Conservation (phyloP, 2,329 filamentous ascomycete species). For the Epichloe sp. region DNA sequence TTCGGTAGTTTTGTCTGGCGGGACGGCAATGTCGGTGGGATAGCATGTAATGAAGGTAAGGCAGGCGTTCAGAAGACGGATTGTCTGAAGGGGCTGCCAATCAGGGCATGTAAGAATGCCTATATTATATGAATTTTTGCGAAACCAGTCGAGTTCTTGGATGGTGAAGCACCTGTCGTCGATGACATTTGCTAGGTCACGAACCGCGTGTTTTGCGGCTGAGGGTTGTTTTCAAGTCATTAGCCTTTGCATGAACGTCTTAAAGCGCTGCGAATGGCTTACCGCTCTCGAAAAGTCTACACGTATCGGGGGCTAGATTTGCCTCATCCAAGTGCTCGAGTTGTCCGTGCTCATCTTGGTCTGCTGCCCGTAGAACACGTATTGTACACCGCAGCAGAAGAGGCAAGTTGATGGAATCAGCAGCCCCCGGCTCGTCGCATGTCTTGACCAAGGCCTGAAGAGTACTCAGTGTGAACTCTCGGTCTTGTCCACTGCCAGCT, state of each 20-base stretch:
- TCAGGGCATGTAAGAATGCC: conserved; percentile 45
- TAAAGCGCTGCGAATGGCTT: conserved; percentile 4
- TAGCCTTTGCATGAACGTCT: neutral
- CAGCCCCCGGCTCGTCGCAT: conserved; percentile 9
- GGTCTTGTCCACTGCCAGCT: conserved; percentile 53
- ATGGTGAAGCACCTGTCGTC: conserved; percentile 41
- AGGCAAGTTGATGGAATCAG: conserved; percentile 18
- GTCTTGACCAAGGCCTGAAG: conserved; percentile 21
- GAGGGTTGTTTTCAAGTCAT: conserved; percentile 3
- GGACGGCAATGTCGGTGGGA: conserved; percentile 23
- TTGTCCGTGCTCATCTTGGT: conserved; percentile 18
- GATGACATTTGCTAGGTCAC: conserved; percentile 23
- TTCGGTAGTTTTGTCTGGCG: neutral
- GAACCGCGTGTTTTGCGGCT: conserved; percentile 18
- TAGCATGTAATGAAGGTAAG: conserved; percentile 38
- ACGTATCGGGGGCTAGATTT: conserved; percentile 34
- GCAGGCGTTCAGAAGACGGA: conserved; percentile 43
- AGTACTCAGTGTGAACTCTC: conserved; percentile 34
- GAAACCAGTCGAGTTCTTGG: conserved; percentile 71
- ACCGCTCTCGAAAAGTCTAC: conserved; percentile 35
- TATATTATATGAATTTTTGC: conserved; percentile 68
- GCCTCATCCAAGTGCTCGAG: conserved; percentile 2
- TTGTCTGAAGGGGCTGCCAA: conserved; percentile 40
- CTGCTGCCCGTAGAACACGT: conserved; percentile 31
- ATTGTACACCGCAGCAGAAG: conserved; percentile 37